Evolutionary conservation across 768 basidiomycete genomes (phyloP).

Genomic region (Rossbeevera mucosa): DNA sequence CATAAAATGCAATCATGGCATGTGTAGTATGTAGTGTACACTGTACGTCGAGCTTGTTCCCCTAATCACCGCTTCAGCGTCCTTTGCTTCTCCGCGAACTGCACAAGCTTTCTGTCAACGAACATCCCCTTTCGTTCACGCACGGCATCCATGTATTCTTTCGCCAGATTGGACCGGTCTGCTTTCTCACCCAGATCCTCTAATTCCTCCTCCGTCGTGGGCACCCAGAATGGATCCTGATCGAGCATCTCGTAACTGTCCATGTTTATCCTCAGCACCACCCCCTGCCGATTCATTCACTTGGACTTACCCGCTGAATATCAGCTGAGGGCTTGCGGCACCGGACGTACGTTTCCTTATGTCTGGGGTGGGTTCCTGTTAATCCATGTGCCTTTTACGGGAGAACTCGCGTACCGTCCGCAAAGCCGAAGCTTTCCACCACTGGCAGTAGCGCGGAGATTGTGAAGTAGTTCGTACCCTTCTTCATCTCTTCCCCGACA

Average conservation of each 20-base stretch:
- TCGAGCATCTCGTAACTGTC: conserved; percentile 87
- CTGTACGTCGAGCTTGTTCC: neutral
- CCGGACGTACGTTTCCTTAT: conserved; percentile 96
- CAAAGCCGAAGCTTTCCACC: conserved; percentile 96
- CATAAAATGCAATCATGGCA: conserved; percentile 5
- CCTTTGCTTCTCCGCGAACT: conserved; percentile 95
- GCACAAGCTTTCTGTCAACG: conserved; percentile 90
- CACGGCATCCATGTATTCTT: conserved; percentile 86
- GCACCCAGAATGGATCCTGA: conserved; percentile 96
- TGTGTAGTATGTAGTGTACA: neutral
- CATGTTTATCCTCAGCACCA: conserved; percentile 15
- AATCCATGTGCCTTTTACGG: conserved; percentile 1
- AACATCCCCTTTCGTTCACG: conserved; percentile 93
- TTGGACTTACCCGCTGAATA: conserved; percentile 81
- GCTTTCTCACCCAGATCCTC: conserved; percentile 97
- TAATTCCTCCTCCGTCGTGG: conserved; percentile 92
- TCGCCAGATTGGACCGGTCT: conserved; percentile 89
- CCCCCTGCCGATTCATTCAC: neutral
- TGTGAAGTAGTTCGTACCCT: conserved; percentile 92
- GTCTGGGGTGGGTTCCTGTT: conserved; percentile 45
- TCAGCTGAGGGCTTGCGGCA: conserved; percentile 93
- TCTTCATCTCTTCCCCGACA: conserved; percentile 97
- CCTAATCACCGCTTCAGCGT: conserved; percentile 58
- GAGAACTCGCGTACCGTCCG: conserved; percentile 61
- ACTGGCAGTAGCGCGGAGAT: conserved; percentile 89